phyloP scores from a whole-genome alignment of 805 yeast species.

The Yarrowia alimentaria region DNA sequence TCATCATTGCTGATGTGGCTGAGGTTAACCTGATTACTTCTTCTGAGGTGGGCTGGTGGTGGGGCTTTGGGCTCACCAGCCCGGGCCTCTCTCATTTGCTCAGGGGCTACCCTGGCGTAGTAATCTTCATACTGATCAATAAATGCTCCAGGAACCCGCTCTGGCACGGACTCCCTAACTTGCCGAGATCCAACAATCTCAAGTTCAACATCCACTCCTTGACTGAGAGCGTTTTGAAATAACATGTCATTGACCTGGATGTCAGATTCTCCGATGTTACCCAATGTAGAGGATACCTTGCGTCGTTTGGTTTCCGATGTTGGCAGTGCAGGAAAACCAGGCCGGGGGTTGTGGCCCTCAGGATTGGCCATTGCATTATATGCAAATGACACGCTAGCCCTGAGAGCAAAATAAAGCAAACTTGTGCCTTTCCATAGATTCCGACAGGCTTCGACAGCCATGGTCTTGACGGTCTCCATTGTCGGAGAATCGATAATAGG shows the following conservation, averaged over 20 bases:
- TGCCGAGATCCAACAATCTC: conserved; percentile 5
- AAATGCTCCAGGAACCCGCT: conserved; percentile 12
- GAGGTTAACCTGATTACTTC: no score
- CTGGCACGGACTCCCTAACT: conserved; percentile 3
- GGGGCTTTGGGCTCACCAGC: neutral
- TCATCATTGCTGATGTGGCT: conserved; percentile 4
- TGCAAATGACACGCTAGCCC: conserved; percentile 13
- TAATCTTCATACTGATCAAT: conserved; percentile 16
- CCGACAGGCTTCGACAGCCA: conserved; percentile 19
- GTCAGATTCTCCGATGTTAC: neutral
- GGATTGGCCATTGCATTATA: conserved; percentile 4
- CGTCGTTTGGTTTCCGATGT: conserved; percentile 20
- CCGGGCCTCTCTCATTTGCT: conserved; percentile 15
- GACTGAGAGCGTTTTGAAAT: conserved; percentile 1
- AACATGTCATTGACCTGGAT: conserved; percentile 1
- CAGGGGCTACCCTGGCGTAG: conserved; percentile 16
- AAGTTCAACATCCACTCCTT: conserved; percentile 17
- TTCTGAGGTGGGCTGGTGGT: no score
- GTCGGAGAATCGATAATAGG: conserved; percentile 13
- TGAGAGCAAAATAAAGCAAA: conserved; percentile 9
- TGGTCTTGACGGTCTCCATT: conserved; percentile 19
- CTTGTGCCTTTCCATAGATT: conserved; percentile 25
- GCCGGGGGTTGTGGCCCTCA: no score
- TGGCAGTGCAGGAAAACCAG: no score
- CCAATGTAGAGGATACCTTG: neutral